Evolutionary conservation across 1,284 basidiomycete species (phyloP).

Genomic region (Marasmius fiardii): DNA sequence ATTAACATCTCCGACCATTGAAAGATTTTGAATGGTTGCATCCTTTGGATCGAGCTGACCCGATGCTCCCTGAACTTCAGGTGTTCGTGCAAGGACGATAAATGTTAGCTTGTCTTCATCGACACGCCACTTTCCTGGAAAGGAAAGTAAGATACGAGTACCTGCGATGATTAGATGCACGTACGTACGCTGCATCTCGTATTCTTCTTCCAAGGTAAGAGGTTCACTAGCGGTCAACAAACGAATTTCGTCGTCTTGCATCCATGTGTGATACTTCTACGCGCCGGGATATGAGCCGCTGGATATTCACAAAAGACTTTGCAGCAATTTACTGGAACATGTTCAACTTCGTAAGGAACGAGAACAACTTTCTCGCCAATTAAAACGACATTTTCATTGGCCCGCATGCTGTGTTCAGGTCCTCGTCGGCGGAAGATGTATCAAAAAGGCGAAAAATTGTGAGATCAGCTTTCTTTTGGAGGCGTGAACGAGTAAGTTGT

Average conservation of each 20-base stretch:
- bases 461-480: too few relatives aligned
- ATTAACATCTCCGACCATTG: slow-evolving; percentile 93
- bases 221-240: slow-evolving; percentile 86
- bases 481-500: too few relatives aligned
- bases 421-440: too few relatives aligned
- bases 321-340: slow-evolving; percentile 50
- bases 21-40: slow-evolving; percentile 39
- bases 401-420: too few relatives aligned
- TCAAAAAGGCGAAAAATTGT: too few relatives aligned
- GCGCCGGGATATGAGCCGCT: not conserved
- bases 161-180: not conserved
- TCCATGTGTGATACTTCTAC: slow-evolving; percentile 90
- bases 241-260: slow-evolving; percentile 75
- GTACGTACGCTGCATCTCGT: slow-evolving; percentile 85
- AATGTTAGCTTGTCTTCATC: slow-evolving; percentile 95
- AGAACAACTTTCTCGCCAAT: slow-evolving; percentile 61
- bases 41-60: slow-evolving; percentile 21
- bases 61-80: slow-evolving; percentile 2
- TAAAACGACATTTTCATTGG: slow-evolving; percentile 63
- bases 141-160: not conserved
- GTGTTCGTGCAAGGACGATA: slow-evolving; percentile 66
- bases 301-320: not conserved
- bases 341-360: slow-evolving; percentile 69
- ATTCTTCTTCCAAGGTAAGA: slow-evolving; percentile 80
- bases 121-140: slow-evolving; percentile 76